Evolutionary conservation across 1,284 basidiomycete genomes (phyloP).

Genomic region (Tilletia walkeri): DNA sequence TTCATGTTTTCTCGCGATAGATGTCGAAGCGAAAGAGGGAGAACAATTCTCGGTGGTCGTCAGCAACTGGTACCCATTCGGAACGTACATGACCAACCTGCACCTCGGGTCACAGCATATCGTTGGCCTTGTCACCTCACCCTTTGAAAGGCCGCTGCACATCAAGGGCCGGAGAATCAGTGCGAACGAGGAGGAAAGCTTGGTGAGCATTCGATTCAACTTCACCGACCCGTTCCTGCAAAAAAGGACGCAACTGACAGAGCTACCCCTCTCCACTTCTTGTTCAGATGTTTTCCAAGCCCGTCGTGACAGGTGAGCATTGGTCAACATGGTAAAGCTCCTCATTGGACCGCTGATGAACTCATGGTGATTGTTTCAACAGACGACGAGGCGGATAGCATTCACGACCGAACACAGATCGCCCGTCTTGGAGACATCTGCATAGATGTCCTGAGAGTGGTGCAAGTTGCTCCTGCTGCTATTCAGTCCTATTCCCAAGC

Average conservation of each 20-base stretch:
- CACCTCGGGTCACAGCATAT: background rate
- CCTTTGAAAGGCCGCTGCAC: background rate
- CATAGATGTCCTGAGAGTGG: background rate
- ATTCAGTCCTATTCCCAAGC: background rate
- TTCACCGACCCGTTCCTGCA: background rate
- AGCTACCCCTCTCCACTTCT: background rate
- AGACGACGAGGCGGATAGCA: background rate
- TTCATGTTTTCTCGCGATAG: background rate
- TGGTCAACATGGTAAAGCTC: background rate
- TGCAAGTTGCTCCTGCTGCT: background rate
- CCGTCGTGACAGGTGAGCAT: background rate
- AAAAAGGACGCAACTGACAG: too few relatives aligned
- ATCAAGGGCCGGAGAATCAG: background rate
- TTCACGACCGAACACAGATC: background rate
- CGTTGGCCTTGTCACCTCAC: background rate
- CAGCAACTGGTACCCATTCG: background rate
- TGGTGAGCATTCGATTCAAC: slow-evolving; percentile 3
- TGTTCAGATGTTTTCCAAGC: background rate
- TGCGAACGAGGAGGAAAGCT: background rate
- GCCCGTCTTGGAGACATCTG: background rate
- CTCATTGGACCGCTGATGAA: background rate
- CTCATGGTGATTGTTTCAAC: background rate
- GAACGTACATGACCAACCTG: background rate
- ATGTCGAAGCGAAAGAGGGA: background rate
- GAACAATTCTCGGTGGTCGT: background rate